phyloP scores from a whole-genome alignment of 1,139 yeast species.

The Blastobotrys aristatus region DNA sequence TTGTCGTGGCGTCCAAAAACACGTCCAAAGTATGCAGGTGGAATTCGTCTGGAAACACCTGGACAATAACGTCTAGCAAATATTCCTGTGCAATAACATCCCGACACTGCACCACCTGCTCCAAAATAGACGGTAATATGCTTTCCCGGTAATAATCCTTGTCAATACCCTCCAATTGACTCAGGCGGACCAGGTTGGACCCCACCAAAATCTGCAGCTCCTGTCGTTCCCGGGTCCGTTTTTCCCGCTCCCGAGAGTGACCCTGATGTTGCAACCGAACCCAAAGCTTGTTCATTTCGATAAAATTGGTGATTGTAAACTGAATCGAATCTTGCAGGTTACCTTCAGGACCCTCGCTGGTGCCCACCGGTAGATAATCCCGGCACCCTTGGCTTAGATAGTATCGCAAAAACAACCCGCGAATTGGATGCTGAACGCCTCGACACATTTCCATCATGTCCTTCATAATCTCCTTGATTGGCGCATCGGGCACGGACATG shows the following conservation, averaged over 20 bases:
- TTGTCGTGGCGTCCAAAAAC: slow-evolving; percentile 60
- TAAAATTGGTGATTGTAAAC: slow-evolving; percentile 78
- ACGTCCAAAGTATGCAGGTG: slow-evolving; percentile 70
- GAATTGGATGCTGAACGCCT: slow-evolving; percentile 94
- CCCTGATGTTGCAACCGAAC: slow-evolving; percentile 96
- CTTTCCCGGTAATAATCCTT: slow-evolving; percentile 53
- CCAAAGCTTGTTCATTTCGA: slow-evolving; percentile 98
- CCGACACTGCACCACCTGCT: slow-evolving; percentile 87
- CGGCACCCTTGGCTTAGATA: slow-evolving; percentile 82
- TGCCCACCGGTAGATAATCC: slow-evolving; percentile 52
- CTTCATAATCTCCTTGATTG: slow-evolving; percentile 79
- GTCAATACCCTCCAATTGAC: slow-evolving; percentile 79
- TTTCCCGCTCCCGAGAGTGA: slow-evolving; percentile 73
- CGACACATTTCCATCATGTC: slow-evolving; percentile 98
- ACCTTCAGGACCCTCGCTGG: slow-evolving; percentile 35
- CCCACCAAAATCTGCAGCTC: slow-evolving; percentile 92
- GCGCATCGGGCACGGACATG: slow-evolving; percentile 73
- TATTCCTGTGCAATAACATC: slow-evolving; percentile 92
- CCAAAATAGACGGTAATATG: slow-evolving; percentile 75
- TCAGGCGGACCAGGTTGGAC: slow-evolving; percentile 79
- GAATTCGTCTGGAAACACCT: slow-evolving; percentile 90
- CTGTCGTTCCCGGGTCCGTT: slow-evolving; percentile 72
- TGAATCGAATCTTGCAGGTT: slow-evolving; percentile 61
- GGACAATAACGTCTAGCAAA: slow-evolving; percentile 81
- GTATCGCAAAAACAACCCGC: slow-evolving; percentile 82